Evolutionary conservation across 192 early-diverging fungal genomes (phyloP), one percentile per base, ranked within the genome.

Genomic region (Obelidium mucronatum): DNA sequence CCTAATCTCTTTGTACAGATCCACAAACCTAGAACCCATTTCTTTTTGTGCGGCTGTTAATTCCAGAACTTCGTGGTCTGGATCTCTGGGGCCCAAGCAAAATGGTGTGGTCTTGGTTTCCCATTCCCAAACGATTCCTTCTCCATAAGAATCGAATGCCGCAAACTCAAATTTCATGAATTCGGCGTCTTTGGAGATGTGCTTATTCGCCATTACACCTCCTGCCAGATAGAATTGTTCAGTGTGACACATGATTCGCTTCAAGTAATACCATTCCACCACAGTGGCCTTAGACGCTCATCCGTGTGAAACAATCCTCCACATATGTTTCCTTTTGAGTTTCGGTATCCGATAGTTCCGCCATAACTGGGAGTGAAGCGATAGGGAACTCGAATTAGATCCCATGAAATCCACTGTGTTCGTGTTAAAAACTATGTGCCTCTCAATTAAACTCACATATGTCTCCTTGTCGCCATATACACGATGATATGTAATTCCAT

Each of bases 181-280:
- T 6, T 51, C 69, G 2, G 33, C 26, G 61, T 51, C 56, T 33
- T 74, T 58, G 1, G 42, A 31, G 26, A 28, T 28, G 59, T 79
- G 63, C 67, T 83, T 83, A 79, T 84, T 84, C 11, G 26, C 62
- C n/a, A 80, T 26, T 2, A 84, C 61, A 40, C 83, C 83, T n/a
- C n/a, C n/a, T n/a, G n/a, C n/a, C n/a, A n/a, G n/a, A n/a, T n/a
- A n/a, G n/a, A n/a, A n/a, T n/a, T n/a, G n/a, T n/a, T n/a, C n/a
- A n/a, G n/a, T n/a, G n/a, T n/a, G 90, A 59, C 5, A 92, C 90
- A 2, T 89, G 85, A 13, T 90, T 89, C 4, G n/a, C n/a, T n/a
- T n/a, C n/a, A n/a, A n/a, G n/a, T n/a, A n/a, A n/a, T n/a, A 40
- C 83, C 83, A 52, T 84, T 81, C 65, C 66, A 80, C 78, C 78